These are phyloP conservation scores for Botryotinia calthae DNA, from an alignment of 2,329 filamentous ascomycete species.

Conservation along the genomic window DNA sequence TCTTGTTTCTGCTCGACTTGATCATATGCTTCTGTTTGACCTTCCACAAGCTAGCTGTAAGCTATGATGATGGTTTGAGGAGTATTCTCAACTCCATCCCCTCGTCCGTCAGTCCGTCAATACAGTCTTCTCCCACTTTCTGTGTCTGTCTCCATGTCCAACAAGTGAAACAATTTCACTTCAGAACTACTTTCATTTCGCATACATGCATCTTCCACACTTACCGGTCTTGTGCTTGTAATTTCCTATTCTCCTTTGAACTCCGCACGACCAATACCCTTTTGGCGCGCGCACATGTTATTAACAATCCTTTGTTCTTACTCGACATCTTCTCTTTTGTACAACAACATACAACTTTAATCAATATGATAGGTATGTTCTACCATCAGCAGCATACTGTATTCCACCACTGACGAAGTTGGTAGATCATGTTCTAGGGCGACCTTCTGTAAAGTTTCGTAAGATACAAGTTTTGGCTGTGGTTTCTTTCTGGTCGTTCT, in stretches of 20 bases:
- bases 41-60: neutral
- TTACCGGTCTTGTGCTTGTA: neutral
- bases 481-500: conserved; percentile 85
- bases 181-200: neutral
- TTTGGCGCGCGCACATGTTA: conserved; percentile 15
- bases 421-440: conserved; percentile 83
- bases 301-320: conserved; percentile 14
- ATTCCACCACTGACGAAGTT: neutral
- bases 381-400: neutral
- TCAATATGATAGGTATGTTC: conserved; percentile 20
- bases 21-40: neutral
- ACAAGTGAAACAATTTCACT: neutral
- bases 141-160: neutral
- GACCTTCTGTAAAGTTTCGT: conserved; percentile 85
- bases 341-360: conserved; percentile 7
- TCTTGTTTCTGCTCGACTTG: neutral
- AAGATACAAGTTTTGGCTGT: conserved; percentile 91
- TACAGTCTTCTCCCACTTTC: neutral
- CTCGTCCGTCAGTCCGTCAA: neutral
- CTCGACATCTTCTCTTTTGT: conserved; percentile 7
- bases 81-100: neutral
- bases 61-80: neutral
- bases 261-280: neutral
- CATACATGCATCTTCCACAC: neutral
- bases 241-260: neutral